Evolutionary conservation across 495 filamentous ascomycete genomes (phyloP).

Genomic region (Penicillium canariense): DNA sequence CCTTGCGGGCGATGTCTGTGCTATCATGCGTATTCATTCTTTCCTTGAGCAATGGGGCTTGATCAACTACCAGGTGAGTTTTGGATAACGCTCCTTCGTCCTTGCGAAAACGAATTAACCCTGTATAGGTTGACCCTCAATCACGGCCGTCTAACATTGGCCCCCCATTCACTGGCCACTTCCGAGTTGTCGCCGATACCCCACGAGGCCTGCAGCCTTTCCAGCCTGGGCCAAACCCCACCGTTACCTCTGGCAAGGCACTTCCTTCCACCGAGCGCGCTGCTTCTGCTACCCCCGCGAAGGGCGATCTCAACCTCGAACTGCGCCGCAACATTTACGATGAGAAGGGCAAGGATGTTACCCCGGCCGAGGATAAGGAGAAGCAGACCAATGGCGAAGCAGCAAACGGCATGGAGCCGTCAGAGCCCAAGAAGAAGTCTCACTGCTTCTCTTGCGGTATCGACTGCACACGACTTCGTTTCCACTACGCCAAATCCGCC

Average conservation of each 20-base stretch:
- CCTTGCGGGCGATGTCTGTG: slow-evolving; percentile 94
- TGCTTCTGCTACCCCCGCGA: slow-evolving; percentile 64
- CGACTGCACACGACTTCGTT: slow-evolving; percentile 89
- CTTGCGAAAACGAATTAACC: slow-evolving; percentile 1
- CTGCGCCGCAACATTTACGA: slow-evolving; percentile 95
- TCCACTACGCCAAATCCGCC: slow-evolving; percentile 71
- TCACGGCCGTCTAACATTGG: slow-evolving; percentile 92
- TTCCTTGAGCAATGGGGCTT: slow-evolving; percentile 99
- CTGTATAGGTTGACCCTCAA: slow-evolving; percentile 85
- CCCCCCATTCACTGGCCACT: slow-evolving; percentile 95
- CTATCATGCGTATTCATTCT: slow-evolving; percentile 96
- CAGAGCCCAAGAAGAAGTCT: slow-evolving; percentile 65
- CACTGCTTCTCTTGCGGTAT: slow-evolving; percentile 89
- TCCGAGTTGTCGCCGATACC: slow-evolving; percentile 90
- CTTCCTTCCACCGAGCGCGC: slow-evolving; percentile 73
- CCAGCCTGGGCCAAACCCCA: slow-evolving; percentile 79
- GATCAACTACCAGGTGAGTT: slow-evolving; percentile 91
- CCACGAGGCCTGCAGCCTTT: slow-evolving; percentile 91
- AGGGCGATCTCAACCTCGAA: slow-evolving; percentile 81
- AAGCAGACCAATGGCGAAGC: slow-evolving; percentile 77
- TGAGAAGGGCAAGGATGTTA: slow-evolving; percentile 79
- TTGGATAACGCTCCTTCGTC: background rate
- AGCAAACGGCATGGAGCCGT: slow-evolving; percentile 59
- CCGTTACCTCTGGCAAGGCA: slow-evolving; percentile 69
- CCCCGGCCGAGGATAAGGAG: slow-evolving; percentile 54